phyloP scores from a whole-genome alignment of 1,284 basidiomycete genomes.

The Ceratobasidium sp. region DNA sequence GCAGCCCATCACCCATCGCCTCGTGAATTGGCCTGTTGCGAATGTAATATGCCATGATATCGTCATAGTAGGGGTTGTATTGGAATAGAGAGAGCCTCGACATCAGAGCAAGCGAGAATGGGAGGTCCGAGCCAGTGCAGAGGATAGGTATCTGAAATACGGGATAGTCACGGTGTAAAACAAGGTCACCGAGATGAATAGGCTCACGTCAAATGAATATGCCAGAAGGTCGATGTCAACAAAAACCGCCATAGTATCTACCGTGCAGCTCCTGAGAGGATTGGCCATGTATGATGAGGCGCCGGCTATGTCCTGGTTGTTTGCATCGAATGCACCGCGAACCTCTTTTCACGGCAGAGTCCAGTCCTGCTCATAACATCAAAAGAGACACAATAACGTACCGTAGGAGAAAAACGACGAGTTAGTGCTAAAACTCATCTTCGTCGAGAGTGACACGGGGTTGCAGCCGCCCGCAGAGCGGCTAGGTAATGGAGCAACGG shows the following conservation, averaged over 20 bases:
- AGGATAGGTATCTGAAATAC: slow-evolving; percentile 17
- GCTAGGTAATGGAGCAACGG: neutral
- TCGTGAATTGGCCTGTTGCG: neutral
- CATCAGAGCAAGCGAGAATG: slow-evolving; percentile 22
- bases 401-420: slow-evolving; percentile 23
- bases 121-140: slow-evolving; percentile 12
- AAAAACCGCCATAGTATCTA: neutral
- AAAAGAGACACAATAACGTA: neutral
- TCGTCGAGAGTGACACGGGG: neutral
- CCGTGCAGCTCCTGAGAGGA: slow-evolving; percentile 8
- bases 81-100: neutral
- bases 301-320: neutral
- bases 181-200: neutral
- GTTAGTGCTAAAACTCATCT: neutral
- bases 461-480: slow-evolving; percentile 20
- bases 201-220: slow-evolving; percentile 7
- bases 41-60: neutral
- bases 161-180: neutral
- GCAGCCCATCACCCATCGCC: neutral
- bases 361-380: neutral
- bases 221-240: neutral
- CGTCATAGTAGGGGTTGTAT: slow-evolving; percentile 1
- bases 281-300: slow-evolving; percentile 16
- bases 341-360: neutral
- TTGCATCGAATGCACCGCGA: neutral